phyloP scores from a whole-genome alignment of 768 basidiomycete species.

The Cubamyces lactineus region DNA sequence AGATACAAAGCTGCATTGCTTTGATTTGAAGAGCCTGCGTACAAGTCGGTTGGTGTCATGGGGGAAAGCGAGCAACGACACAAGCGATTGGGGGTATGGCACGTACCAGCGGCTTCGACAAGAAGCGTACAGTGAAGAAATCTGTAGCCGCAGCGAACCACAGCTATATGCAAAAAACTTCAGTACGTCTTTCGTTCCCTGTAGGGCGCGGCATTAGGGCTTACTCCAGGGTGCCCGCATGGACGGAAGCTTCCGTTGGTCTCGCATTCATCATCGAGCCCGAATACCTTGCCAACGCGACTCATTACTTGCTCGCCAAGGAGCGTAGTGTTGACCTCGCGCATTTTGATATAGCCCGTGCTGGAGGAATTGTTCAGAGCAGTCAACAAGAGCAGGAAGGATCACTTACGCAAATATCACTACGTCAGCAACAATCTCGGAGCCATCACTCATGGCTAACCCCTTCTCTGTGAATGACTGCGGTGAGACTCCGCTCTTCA shows the following conservation, averaged over 20 bases:
- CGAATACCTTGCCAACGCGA: constrained; percentile 39
- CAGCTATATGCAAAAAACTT: constrained; percentile 32
- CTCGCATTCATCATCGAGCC: constrained; percentile 48
- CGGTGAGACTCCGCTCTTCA: constrained; percentile 43
- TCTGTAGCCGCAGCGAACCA: constrained; percentile 45
- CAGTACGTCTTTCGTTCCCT: too few species aligned
- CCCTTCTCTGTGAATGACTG: constrained; percentile 33
- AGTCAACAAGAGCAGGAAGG: too few species aligned
- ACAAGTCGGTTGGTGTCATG: neutral
- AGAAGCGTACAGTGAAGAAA: constrained; percentile 37
- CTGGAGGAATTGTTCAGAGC: constrained; percentile 8
- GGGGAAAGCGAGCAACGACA: too few species aligned
- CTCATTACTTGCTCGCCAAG: constrained; percentile 43
- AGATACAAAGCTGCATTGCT: constrained; percentile 19
- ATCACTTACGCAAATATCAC: constrained; percentile 31
- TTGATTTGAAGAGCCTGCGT: constrained; percentile 21
- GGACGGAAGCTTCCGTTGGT: constrained; percentile 42
- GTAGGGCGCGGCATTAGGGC: constrained; percentile 1
- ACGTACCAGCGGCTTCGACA: constrained; percentile 44
- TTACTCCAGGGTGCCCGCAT: constrained; percentile 46
- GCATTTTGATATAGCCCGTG: constrained; percentile 40
- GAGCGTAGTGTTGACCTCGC: constrained; percentile 34
- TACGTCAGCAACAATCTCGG: constrained; percentile 31
- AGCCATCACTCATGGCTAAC: constrained; percentile 29
- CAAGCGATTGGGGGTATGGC: too few species aligned